phyloP scores from a whole-genome alignment of 2,329 filamentous ascomycete genomes.

The Diaporthe batatas region DNA sequence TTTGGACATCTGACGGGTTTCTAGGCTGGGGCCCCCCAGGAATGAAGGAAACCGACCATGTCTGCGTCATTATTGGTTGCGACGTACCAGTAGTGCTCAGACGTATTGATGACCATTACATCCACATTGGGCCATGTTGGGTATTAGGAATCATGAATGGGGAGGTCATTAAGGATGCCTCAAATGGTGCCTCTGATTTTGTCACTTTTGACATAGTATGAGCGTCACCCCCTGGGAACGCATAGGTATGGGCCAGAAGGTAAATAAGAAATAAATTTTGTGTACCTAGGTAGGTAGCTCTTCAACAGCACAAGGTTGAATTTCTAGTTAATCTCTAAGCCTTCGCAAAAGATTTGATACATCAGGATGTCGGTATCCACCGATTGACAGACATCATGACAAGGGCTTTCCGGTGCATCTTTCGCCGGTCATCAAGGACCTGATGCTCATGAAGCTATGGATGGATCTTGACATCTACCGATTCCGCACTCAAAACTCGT shows the following conservation, averaged over 20 bases:
- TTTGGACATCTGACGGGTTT: slow-evolving; percentile 17
- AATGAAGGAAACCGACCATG: neutral
- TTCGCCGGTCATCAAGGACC: neutral
- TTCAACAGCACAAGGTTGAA: neutral
- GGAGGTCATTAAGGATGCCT: neutral
- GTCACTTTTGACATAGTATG: neutral
- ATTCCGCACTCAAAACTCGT: neutral
- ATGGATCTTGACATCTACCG: neutral
- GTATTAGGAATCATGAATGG: slow-evolving; percentile 15
- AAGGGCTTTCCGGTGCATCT: neutral
- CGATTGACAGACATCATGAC: neutral
- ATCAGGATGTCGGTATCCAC: neutral
- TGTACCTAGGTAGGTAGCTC: no score
- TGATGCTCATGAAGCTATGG: neutral
- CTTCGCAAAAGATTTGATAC: neutral
- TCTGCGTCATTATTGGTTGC: slow-evolving; percentile 15
- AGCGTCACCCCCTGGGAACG: neutral
- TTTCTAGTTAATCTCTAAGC: neutral
- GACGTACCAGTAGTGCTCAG: slow-evolving; percentile 14
- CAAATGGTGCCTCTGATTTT: neutral
- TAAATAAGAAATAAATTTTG: neutral
- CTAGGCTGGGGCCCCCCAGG: slow-evolving; percentile 15
- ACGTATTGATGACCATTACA: neutral
- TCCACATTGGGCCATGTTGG: slow-evolving; percentile 21
- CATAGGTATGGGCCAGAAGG: neutral